These are phyloP conservation scores for Polyporus arcularius DNA, from an alignment of 768 basidiomycete genomes.

Conservation along the genomic window DNA sequence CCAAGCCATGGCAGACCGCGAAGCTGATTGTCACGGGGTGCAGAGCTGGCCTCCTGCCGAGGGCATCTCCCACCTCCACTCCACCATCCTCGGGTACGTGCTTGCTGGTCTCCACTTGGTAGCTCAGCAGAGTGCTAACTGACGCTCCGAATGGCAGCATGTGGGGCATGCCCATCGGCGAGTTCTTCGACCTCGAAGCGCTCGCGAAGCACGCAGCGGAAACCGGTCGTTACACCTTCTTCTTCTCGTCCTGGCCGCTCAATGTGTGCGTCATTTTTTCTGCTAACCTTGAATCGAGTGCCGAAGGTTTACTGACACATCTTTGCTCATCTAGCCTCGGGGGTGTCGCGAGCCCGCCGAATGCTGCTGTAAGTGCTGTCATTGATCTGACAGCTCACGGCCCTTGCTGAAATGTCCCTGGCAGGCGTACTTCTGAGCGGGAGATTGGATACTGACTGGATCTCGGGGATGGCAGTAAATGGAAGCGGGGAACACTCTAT, in stretches of 20 bases:
- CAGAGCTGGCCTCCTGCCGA: slow-evolving; percentile 57
- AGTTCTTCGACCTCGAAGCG: slow-evolving; percentile 72
- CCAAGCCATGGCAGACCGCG: no score
- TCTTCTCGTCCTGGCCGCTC: slow-evolving; percentile 76
- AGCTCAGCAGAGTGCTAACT: neutral
- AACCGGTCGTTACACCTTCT: slow-evolving; percentile 67
- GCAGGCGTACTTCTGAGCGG: slow-evolving; percentile 28
- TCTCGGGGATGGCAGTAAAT: no score
- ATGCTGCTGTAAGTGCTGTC: slow-evolving; percentile 58
- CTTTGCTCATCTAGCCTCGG: slow-evolving; percentile 46
- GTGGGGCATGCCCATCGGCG: slow-evolving; percentile 80
- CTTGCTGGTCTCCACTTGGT: neutral
- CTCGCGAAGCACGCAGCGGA: slow-evolving; percentile 57
- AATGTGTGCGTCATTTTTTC: slow-evolving; percentile 51
- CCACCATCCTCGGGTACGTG: slow-evolving; percentile 15
- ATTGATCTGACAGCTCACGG: no score
- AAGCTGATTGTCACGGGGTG: neutral
- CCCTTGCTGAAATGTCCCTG: no score
- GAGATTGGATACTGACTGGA: no score
- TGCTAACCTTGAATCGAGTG: no score
- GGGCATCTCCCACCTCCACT: slow-evolving; percentile 33
- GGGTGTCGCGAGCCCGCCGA: slow-evolving; percentile 72
- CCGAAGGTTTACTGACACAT: neutral
- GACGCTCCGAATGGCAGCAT: slow-evolving; percentile 38
- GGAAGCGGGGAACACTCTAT: no score